Evolutionary conservation across 495 filamentous ascomycete genomes (phyloP), one percentile per base, ranked within the genome.

Genomic region (Ascobolus immersus): DNA sequence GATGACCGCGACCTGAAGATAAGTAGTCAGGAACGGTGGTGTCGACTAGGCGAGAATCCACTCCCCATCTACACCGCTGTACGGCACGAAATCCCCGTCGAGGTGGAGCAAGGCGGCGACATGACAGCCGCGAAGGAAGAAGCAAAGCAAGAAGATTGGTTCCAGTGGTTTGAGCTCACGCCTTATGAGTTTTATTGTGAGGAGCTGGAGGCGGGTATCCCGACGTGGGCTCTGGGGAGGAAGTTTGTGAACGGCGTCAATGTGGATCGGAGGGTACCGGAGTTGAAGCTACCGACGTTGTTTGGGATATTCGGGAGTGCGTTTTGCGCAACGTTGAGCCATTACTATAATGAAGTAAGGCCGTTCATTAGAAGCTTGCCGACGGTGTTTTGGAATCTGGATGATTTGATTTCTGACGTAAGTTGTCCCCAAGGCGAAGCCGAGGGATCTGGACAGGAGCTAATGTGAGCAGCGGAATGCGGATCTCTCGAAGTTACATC

Each of bases 161-260:
- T 96, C 42, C 84, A 96, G 44, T 96, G 86, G 86, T 94, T 91
- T 42, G 86, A 96, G 41, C 69, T 82, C 37, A 90, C 79, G 0
- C 86, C 86, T 0, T 96, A 90, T 42, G 86, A 96, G 52, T 71
- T 96, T 43, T 93, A 80, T 52, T 92, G 79, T 47, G 86, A 96
- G 49, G 86, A 94, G 39, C 70, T 77, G 20, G 58, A 60, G 36
- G 84, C 84, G 12, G 82, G 86, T 9, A 93, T 96, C 38, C 86
- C 86, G 0, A 90, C 76, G 0, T 96, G 82, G 81, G 75, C 79
- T 5, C 55, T 96, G 37, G 86, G 86, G 14, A 62, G 86, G 27
- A 67, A 67, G 29, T 96, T 91, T 52, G 48, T 74, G 20, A 60
- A 62, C 31, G 86, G 86, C 26, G 45, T 50, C 21, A 72, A 73